Conservation (phyloP, 352 stramenopile species). For the Globisporangium spinosum region DNA sequence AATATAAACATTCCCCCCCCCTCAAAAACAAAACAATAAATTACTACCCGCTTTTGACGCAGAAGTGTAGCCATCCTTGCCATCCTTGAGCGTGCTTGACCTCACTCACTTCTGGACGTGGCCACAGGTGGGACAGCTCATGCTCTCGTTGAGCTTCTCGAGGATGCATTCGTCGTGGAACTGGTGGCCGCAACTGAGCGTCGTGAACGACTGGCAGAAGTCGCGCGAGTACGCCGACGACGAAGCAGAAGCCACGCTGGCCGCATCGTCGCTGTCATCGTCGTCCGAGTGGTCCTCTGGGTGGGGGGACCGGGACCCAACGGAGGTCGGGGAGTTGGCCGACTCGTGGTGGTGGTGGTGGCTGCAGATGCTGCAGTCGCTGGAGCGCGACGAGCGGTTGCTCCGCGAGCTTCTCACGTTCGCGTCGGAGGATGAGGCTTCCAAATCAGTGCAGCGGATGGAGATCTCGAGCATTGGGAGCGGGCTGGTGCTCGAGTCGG, state of each 20-base stretch:
- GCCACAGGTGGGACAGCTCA: constrained; percentile 52
- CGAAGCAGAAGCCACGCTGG: background rate
- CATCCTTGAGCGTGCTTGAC: too few species aligned
- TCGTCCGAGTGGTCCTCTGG: background rate
- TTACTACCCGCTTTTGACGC: background rate
- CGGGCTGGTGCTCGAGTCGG: background rate
- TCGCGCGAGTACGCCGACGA: background rate
- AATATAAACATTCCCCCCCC: background rate
- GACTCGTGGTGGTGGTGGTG: background rate
- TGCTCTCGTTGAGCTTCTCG: constrained; percentile 48
- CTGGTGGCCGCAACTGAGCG: constrained; percentile 48
- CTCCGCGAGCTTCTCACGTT: background rate
- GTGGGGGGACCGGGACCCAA: background rate
- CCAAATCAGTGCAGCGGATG: background rate
- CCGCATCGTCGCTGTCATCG: background rate
- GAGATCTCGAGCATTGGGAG: background rate
- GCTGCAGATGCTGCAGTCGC: constrained; percentile 2
- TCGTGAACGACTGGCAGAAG: constrained; percentile 32
- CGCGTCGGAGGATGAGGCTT: background rate
- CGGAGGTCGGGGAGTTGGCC: background rate
- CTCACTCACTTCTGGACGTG: background rate
- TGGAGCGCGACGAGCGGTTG: background rate
- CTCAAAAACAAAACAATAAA: background rate
- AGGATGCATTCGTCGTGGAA: constrained; percentile 75
- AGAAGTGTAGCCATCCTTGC: background rate